Conservation (phyloP, 345 rosid genomes). For the Rhodamnia argentea region DNA sequence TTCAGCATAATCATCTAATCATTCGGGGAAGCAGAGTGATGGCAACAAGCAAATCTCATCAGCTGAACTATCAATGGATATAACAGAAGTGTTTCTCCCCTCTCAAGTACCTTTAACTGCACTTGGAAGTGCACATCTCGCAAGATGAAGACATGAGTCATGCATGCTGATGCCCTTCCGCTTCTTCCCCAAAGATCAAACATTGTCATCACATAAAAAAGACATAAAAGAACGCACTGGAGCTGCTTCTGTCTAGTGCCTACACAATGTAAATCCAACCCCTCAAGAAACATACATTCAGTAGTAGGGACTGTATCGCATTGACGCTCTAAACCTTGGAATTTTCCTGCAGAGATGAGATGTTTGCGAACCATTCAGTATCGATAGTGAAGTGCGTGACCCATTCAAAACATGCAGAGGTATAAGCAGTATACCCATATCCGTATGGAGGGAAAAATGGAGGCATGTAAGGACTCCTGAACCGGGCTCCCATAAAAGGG, state of each 20-base stretch:
- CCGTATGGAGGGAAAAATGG: conserved; percentile 50
- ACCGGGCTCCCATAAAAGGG: conserved; percentile 25
- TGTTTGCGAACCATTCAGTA: neutral
- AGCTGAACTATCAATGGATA: neutral
- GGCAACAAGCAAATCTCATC: neutral
- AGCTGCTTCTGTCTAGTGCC: neutral
- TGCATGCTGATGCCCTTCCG: neutral
- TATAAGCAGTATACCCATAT: conserved; percentile 35
- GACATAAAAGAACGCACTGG: neutral
- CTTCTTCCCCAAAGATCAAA: neutral
- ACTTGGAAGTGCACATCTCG: neutral
- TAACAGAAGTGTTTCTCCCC: neutral
- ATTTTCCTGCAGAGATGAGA: conserved; percentile 37
- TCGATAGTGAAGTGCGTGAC: neutral
- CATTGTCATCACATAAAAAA: neutral
- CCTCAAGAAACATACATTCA: conserved; percentile 3
- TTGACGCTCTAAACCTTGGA: conserved; percentile 50
- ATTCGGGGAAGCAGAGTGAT: neutral
- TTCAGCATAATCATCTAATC: neutral
- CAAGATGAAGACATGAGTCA: neutral
- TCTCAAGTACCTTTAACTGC: neutral
- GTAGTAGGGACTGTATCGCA: conserved; percentile 59
- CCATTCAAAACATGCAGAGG: neutral
- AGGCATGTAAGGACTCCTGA: conserved; percentile 29
- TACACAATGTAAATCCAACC: neutral